A percentile compares a stretch with the other conserved stretches of the same genome.
Evolutionary conservation across 2,329 filamentous ascomycete species (phyloP).

Genomic region (Fusarium luffae): DNA sequence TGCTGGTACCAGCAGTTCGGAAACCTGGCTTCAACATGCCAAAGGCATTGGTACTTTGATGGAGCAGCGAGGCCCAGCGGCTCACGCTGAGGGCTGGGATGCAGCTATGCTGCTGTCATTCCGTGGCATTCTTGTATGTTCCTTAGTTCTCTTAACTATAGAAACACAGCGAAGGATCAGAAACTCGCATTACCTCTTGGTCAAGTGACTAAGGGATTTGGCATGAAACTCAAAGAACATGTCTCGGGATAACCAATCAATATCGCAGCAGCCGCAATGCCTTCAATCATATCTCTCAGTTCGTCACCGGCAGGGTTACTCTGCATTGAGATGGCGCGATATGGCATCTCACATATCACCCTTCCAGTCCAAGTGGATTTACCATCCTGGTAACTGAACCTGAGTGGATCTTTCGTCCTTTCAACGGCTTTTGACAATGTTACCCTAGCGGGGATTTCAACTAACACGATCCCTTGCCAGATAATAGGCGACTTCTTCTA

Average conservation of each 20-base stretch:
- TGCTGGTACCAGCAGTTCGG: constrained; percentile 51
- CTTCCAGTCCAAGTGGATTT: constrained; percentile 40
- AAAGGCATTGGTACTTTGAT: constrained; percentile 53
- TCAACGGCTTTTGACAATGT: constrained; percentile 36
- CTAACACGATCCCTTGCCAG: constrained; percentile 45
- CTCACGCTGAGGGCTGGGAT: constrained; percentile 51
- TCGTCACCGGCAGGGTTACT: constrained; percentile 39
- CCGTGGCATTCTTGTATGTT: constrained; percentile 52
- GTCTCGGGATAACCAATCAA: constrained; percentile 9
- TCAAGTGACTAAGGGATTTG: constrained; percentile 30
- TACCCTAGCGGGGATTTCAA: constrained; percentile 36
- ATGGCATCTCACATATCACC: constrained; percentile 45
- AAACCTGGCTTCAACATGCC: constrained; percentile 55
- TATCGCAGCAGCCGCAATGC: constrained; percentile 1
- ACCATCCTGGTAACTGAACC: constrained; percentile 23
- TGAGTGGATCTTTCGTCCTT: constrained; percentile 38
- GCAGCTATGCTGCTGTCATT: constrained; percentile 54
- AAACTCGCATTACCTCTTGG: constrained; percentile 26
- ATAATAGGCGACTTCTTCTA: constrained; percentile 55
- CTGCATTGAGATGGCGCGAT: constrained; percentile 44
- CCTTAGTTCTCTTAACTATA: constrained; percentile 9
- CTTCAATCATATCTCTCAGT: constrained; percentile 11
- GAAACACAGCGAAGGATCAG: constrained; percentile 2
- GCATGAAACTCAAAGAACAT: background rate
- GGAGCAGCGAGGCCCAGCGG: constrained; percentile 52